Evolutionary conservation across 1,284 basidiomycete species (phyloP), one percentile per base, ranked within the genome.

Genomic region (Pisolithus thermaeus): DNA sequence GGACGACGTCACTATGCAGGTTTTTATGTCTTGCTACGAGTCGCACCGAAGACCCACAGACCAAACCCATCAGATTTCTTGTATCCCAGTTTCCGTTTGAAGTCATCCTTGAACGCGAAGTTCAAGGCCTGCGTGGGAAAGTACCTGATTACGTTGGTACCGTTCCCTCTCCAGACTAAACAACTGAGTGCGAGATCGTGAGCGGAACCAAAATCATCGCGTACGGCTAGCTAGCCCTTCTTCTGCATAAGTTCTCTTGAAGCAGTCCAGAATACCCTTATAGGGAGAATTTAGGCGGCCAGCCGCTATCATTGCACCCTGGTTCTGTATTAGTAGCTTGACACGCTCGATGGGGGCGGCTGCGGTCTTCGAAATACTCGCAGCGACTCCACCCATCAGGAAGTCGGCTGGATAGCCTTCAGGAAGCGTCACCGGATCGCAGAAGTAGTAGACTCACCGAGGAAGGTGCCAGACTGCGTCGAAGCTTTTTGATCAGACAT

Each of bases 341-440:
- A 86, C 80, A 58, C 84, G 81, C 72, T 87, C 84, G 56, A 87
- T 86, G 63, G 84, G 84, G 54, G 84, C 84, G 39, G 83, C 83
- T 52, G 75, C 77, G 41, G 83, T 86, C 73, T 87, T 86, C 60
- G 83, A 79, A 66, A 84, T 81, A 55, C 80, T 67, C 28, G 73
- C 74, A 43, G 75, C 73, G 9, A 74, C 74, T 44, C 76, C 76
- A 47, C 74, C 75, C 75, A 75, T 75, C 67, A 77, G 65, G 63
- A 76, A 77, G 59, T 76, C 73, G 51, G 70, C 74, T 76, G 36
- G 1, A 50, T 9, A 12, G 22, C 27, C 27, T 30, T 57, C 22
- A 59, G 47, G 49, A 36, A 39, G 39, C 4, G 28, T 12, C 5
- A 8, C 27, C 23, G n/a, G 37, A 3, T 4, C 4, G 38, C 14